Conservation (phyloP, 192 early-diverging fungal genomes). For the Lobosporangium transversale region DNA sequence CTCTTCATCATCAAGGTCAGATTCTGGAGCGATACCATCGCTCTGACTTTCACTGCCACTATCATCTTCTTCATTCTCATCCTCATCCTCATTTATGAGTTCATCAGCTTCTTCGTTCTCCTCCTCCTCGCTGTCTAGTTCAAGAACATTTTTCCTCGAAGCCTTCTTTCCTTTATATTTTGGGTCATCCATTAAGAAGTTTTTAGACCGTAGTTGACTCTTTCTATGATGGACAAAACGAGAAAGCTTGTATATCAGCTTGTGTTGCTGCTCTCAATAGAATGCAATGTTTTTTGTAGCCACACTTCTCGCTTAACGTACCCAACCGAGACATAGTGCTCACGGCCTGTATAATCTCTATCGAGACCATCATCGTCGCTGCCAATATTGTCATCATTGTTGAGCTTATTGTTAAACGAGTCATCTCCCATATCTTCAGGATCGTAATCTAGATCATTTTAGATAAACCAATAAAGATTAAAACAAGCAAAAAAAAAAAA, state of each 20-base stretch:
- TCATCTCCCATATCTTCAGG: conserved; percentile 73
- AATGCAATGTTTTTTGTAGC: too few species aligned
- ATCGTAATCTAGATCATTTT: conserved; percentile 79
- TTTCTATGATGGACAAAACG: conserved; percentile 51
- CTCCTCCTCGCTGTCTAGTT: conserved; percentile 55
- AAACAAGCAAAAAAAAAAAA: not conserved
- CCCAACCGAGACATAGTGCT: conserved; percentile 78
- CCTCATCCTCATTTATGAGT: conserved; percentile 47
- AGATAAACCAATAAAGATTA: too few species aligned
- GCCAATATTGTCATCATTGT: conserved; percentile 59
- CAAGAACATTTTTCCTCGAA: conserved; percentile 72
- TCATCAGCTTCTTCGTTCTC: conserved; percentile 55
- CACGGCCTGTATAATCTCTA: conserved; percentile 62
- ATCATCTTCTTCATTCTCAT: conserved; percentile 30
- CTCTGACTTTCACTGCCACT: conserved; percentile 62
- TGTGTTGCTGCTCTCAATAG: too few species aligned
- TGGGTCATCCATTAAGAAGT: conserved; percentile 73
- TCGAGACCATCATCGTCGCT: conserved; percentile 58
- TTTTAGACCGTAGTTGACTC: conserved; percentile 67
- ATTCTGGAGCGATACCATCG: conserved; percentile 21
- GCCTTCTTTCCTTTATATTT: conserved; percentile 76
- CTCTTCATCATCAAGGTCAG: conserved; percentile 58
- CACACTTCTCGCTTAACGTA: too few species aligned
- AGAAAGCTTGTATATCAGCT: not conserved
- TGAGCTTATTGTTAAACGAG: conserved; percentile 53